phyloP scores from a whole-genome alignment of 495 filamentous ascomycete species.

The Neurospora sp. region DNA sequence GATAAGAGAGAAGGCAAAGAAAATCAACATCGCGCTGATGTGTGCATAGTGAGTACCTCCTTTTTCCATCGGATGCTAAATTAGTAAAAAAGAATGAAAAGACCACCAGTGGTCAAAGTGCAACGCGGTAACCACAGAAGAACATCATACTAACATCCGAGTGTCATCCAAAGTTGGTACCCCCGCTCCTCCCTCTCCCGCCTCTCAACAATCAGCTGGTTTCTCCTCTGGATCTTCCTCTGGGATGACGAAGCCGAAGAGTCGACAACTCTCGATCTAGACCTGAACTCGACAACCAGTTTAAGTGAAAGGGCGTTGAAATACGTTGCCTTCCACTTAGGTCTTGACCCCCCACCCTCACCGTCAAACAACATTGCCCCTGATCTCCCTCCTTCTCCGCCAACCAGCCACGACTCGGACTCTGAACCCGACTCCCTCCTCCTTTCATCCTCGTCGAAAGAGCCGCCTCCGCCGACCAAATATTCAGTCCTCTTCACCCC shows the following conservation, averaged over 20 bases:
- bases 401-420: neutral
- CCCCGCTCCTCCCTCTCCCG: too few species aligned
- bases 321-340: conserved; percentile 11
- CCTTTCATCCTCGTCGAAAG: too few species aligned
- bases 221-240: conserved; percentile 25
- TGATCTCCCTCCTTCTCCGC: neutral
- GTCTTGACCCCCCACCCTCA: neutral
- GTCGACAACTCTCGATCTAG: neutral
- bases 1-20: conserved; percentile 1
- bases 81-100: too few species aligned
- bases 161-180: too few species aligned
- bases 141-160: too few species aligned
- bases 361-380: too few species aligned
- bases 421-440: too few species aligned
- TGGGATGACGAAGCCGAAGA: conserved; percentile 25
- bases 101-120: too few species aligned
- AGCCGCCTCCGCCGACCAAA: conserved; percentile 7
- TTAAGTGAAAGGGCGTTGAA: conserved; percentile 1
- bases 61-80: too few species aligned
- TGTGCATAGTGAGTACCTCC: conserved; percentile 7
- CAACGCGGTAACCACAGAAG: too few species aligned
- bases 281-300: conserved; percentile 3
- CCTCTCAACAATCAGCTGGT: conserved; percentile 12
- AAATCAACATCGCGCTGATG: conserved; percentile 9
- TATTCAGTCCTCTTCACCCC: conserved; percentile 11